Percentiles rank a stretch among this genome's conserved stretches.
These are phyloP conservation scores for Corymbia maculata DNA, from an alignment of 345 rosid species.

Conservation along the genomic window DNA sequence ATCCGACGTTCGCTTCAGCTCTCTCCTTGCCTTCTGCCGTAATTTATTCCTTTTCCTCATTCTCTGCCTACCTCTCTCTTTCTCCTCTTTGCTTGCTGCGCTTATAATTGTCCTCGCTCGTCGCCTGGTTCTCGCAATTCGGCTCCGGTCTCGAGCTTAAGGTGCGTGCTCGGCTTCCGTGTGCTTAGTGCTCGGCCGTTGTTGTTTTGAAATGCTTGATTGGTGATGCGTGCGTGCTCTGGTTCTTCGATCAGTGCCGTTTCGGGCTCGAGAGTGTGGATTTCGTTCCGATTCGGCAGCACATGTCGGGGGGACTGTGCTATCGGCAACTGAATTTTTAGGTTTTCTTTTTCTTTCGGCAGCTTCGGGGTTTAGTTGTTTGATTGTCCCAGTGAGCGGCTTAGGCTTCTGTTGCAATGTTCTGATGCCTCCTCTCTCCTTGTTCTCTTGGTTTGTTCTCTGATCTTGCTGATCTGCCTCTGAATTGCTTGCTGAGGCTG, in stretches of 20 bases:
- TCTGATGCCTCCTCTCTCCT: not conserved
- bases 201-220: not conserved
- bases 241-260: not conserved
- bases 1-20: slow-evolving; percentile 21
- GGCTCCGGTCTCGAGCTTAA: not conserved
- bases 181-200: not conserved
- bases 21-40: slow-evolving; percentile 40
- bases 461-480: not conserved
- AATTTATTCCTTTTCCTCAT: slow-evolving; percentile 31
- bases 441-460: not conserved
- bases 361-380: not conserved
- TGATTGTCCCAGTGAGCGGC: not conserved
- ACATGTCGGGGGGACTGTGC: not conserved
- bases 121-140: not conserved
- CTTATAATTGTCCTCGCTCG: not conserved
- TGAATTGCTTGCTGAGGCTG: not conserved
- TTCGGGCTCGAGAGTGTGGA: not conserved
- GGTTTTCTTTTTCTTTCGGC: not conserved
- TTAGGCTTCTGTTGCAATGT: not conserved
- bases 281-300: not conserved
- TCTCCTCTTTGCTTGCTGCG: not conserved
- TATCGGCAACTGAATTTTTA: not conserved
- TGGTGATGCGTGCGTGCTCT: not conserved
- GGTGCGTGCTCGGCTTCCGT: not conserved
- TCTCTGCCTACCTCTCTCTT: not conserved